phyloP scores from a whole-genome alignment of 805 yeast genomes.

The Diddensiella caesifluorescens region DNA sequence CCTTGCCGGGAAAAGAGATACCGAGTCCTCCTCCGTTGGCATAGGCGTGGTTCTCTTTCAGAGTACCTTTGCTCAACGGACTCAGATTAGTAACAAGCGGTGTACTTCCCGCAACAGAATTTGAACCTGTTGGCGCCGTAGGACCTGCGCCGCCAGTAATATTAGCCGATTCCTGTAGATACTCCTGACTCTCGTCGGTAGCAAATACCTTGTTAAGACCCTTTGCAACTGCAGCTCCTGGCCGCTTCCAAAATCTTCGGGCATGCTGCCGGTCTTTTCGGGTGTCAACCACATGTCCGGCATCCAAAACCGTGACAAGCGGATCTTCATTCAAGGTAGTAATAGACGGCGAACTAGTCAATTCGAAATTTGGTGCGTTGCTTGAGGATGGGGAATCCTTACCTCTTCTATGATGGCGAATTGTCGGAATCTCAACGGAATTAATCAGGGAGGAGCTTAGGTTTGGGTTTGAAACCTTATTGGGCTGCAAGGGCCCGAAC shows the following conservation, averaged over 20 bases:
- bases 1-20: slow-evolving; percentile 17
- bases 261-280: slow-evolving; percentile 22
- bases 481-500: slow-evolving; percentile 18
- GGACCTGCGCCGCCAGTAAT: background rate
- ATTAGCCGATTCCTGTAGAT: background rate
- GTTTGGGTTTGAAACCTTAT: background rate
- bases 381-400: slow-evolving; percentile 4
- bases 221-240: slow-evolving; percentile 35
- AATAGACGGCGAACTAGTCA: slow-evolving; percentile 10
- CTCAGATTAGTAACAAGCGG: slow-evolving; percentile 1
- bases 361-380: background rate
- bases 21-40: slow-evolving; percentile 19
- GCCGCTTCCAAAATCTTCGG: slow-evolving; percentile 32
- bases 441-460: background rate
- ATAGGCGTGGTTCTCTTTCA: no score
- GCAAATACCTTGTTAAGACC: slow-evolving; percentile 34
- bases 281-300: slow-evolving; percentile 21
- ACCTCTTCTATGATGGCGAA: background rate
- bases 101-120: background rate
- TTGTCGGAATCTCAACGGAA: background rate
- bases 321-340: slow-evolving; percentile 24
- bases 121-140: background rate
- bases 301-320: slow-evolving; percentile 28
- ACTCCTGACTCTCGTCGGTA: slow-evolving; percentile 15
- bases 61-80: background rate